Conservation (phyloP, 2,329 filamentous ascomycete genomes). For the Ploettnerulaceae sp. region DNA sequence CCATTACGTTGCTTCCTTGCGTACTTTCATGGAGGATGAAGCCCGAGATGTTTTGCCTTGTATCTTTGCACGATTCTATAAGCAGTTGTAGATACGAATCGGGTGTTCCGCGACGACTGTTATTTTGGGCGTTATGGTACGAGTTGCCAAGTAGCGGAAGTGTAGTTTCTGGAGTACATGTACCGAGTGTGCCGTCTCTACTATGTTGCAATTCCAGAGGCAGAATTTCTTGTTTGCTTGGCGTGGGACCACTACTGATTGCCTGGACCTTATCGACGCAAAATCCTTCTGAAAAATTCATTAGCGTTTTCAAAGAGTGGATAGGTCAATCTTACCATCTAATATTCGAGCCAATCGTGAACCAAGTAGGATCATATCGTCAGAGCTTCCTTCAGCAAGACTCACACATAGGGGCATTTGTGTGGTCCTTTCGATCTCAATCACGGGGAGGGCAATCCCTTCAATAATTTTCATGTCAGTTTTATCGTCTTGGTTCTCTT, state of each 20-base stretch:
- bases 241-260: too few relatives aligned
- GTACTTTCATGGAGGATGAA: neutral
- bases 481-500: neutral
- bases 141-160: neutral
- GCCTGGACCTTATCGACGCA: too few relatives aligned
- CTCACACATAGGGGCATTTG: neutral
- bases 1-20: neutral
- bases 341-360: conserved; percentile 7
- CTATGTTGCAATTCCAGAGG: neutral
- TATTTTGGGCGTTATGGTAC: neutral
- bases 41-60: neutral
- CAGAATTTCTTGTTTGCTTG: too few relatives aligned
- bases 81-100: conserved; percentile 21
- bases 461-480: too few relatives aligned
- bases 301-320: neutral
- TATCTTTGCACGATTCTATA: conserved; percentile 9
- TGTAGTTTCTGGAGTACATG: neutral
- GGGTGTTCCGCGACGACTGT: conserved; percentile 10
- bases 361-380: conserved; percentile 7
- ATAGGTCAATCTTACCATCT: neutral
- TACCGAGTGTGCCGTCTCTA: neutral
- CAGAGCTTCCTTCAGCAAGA: neutral
- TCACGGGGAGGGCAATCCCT: neutral
- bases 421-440: neutral
- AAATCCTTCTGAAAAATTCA: neutral